A percentile compares a stretch with the other conserved stretches of the same genome.
Evolutionary conservation across 148 eudicot genomes (phyloP).

Genomic region (Rhododendron vialii): DNA sequence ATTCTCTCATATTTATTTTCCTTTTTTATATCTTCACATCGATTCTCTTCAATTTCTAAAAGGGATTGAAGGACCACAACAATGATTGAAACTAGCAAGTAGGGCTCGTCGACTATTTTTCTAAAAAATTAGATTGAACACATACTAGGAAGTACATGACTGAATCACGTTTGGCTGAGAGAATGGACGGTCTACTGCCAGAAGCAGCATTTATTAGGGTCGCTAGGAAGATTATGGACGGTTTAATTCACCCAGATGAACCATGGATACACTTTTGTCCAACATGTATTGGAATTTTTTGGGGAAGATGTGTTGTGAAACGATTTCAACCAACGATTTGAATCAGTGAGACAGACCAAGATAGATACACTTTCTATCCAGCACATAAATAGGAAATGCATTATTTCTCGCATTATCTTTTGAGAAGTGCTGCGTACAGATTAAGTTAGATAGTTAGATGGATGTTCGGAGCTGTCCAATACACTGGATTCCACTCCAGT

Average conservation of each 20-base stretch:
- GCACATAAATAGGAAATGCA: neutral
- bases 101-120: neutral
- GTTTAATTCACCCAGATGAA: too few relatives aligned
- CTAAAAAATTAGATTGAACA: neutral
- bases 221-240: too few relatives aligned
- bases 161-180: neutral
- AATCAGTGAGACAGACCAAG: neutral
- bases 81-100: neutral
- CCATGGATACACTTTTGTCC: too few relatives aligned
- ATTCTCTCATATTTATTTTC: neutral
- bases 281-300: too few relatives aligned
- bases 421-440: too few relatives aligned
- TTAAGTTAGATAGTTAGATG: neutral
- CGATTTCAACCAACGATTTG: neutral
- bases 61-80: neutral
- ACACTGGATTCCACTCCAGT: neutral
- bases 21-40: neutral
- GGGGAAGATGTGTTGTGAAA: neutral
- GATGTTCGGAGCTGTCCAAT: too few relatives aligned
- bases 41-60: neutral
- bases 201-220: too few relatives aligned
- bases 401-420: too few relatives aligned
- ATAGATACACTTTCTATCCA: neutral
- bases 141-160: neutral
- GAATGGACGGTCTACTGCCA: neutral